Evolutionary conservation across 2,329 filamentous ascomycete genomes (phyloP).

Genomic region (Bipolaris victoriae): DNA sequence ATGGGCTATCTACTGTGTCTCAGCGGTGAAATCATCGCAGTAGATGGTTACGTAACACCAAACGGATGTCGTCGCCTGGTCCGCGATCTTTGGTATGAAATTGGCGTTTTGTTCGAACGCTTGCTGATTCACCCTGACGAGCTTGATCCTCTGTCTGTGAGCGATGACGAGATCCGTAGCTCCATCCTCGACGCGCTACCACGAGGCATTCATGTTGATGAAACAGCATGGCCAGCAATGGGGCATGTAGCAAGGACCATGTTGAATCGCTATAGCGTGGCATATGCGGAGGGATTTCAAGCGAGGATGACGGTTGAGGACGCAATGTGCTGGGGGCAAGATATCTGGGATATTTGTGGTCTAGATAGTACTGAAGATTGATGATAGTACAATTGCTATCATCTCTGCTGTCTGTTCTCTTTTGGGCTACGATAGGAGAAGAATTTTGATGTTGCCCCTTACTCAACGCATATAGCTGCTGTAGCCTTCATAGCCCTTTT

Average conservation of each 20-base stretch:
- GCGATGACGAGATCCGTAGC: not conserved
- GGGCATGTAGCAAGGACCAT: not conserved
- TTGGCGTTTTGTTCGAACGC: not conserved
- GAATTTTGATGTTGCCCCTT: too few species aligned
- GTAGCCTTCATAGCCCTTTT: too few species aligned
- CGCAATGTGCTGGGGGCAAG: not conserved
- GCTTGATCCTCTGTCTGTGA: not conserved
- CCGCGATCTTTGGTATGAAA: conserved; percentile 8
- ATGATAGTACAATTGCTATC: not conserved
- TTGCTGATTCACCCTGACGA: not conserved
- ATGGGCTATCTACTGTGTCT: not conserved
- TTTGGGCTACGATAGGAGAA: too few species aligned
- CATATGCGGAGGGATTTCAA: not conserved
- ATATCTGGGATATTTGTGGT: not conserved
- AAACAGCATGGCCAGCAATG: not conserved
- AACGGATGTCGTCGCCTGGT: conserved; percentile 5
- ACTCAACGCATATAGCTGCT: too few species aligned
- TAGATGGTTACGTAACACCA: conserved; percentile 1
- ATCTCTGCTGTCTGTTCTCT: too few species aligned
- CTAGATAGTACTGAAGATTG: not conserved
- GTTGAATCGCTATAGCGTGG: not conserved
- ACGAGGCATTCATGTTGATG: not conserved
- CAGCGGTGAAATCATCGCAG: conserved; percentile 6
- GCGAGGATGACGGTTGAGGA: not conserved
- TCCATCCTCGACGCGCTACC: conserved; percentile 5